These are phyloP conservation scores for Suillus luteus DNA, from an alignment of 768 basidiomycete species.

Conservation along the genomic window DNA sequence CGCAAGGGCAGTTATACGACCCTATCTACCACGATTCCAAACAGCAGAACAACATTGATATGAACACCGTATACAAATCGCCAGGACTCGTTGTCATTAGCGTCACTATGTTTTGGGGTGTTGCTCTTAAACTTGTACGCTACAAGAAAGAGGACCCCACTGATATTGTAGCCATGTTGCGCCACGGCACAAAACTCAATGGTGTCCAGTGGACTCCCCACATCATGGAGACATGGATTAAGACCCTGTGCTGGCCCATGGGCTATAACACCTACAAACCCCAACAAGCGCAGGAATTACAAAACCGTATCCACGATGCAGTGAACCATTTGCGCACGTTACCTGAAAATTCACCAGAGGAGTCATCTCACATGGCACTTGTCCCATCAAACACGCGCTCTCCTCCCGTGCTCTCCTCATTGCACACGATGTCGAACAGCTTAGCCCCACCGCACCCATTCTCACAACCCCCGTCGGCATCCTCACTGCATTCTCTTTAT, in stretches of 20 bases:
- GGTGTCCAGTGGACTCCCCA: constrained; percentile 56
- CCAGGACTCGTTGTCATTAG: constrained; percentile 57
- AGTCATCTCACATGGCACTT: neutral
- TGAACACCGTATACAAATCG: constrained; percentile 60
- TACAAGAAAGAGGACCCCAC: constrained; percentile 62
- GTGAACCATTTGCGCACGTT: constrained; percentile 33
- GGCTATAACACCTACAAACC: constrained; percentile 53
- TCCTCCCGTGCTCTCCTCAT: neutral
- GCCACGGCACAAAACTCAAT: constrained; percentile 55
- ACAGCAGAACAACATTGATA: constrained; percentile 48
- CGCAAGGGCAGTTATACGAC: constrained; percentile 44
- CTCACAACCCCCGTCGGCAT: constrained; percentile 1
- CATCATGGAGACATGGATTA: constrained; percentile 59
- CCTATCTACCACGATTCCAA: constrained; percentile 60
- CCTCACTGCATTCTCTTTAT: neutral
- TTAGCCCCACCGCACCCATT: constrained; percentile 2
- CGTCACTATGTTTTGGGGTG: constrained; percentile 71
- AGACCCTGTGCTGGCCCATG: constrained; percentile 63
- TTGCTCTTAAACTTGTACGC: constrained; percentile 71
- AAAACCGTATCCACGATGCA: constrained; percentile 56
- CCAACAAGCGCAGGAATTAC: constrained; percentile 45
- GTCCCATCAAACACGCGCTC: neutral
- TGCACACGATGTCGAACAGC: constrained; percentile 7
- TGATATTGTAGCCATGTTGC: constrained; percentile 70
- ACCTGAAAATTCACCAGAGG: constrained; percentile 20